These are phyloP conservation scores for Amniculicola lignicola DNA, from an alignment of 495 filamentous ascomycete genomes.

Conservation along the genomic window DNA sequence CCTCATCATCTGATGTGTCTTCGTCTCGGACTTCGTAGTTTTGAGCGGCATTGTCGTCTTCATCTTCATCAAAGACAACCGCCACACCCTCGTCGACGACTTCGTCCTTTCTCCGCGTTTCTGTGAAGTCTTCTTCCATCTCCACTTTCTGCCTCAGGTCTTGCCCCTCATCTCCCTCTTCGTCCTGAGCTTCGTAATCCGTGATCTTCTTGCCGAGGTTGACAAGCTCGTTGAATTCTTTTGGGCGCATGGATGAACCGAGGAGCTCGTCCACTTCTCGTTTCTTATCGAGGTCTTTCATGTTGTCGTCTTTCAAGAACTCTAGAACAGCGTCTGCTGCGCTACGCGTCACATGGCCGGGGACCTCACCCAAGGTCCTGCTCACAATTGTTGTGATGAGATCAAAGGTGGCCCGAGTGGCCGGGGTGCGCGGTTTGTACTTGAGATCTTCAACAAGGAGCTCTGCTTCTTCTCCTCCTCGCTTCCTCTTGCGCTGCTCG, in stretches of 20 bases:
- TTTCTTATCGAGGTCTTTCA: conserved; percentile 98
- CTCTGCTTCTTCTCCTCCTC: conserved; percentile 71
- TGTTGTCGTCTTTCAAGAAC: conserved; percentile 85
- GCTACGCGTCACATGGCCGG: conserved; percentile 85
- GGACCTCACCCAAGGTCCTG: conserved; percentile 85
- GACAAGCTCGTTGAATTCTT: conserved; percentile 94
- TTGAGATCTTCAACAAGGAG: conserved; percentile 77
- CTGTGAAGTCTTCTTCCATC: neutral
- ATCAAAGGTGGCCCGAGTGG: conserved; percentile 92
- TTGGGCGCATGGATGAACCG: conserved; percentile 73
- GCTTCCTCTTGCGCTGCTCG: conserved; percentile 84
- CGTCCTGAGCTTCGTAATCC: conserved; percentile 95
- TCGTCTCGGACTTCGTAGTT: conserved; percentile 80
- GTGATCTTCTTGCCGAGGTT: conserved; percentile 99
- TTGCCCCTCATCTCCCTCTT: conserved; percentile 56
- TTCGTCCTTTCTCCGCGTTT: neutral
- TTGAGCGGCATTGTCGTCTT: conserved; percentile 75
- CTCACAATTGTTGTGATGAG: conserved; percentile 89
- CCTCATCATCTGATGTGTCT: conserved; percentile 67
- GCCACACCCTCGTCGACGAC: conserved; percentile 82
- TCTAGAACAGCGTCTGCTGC: conserved; percentile 94
- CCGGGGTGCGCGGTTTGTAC: conserved; percentile 87
- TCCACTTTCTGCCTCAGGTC: conserved; percentile 80
- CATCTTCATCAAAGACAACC: conserved; percentile 92
- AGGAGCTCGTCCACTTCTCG: conserved; percentile 94